Conservation (phyloP, 768 basidiomycete species). For the Thelephora ganbajun region DNA sequence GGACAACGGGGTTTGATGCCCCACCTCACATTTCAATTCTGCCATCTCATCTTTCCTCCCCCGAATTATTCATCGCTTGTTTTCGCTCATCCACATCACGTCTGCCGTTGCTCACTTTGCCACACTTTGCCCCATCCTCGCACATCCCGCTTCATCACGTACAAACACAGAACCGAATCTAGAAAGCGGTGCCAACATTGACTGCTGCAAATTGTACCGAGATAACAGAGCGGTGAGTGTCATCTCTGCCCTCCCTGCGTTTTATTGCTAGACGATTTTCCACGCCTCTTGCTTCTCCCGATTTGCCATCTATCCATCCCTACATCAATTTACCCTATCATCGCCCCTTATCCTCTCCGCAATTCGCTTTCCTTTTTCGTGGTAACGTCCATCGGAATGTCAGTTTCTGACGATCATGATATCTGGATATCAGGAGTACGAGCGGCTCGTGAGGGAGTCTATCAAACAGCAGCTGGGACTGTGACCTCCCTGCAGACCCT, state of each 20-base stretch:
- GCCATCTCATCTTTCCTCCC: no score
- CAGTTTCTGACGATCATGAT: neutral
- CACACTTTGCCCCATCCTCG: neutral
- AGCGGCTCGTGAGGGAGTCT: constrained; percentile 68
- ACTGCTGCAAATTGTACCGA: constrained; percentile 93
- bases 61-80: neutral
- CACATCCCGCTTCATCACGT: neutral
- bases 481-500: constrained; percentile 16
- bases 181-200: constrained; percentile 93
- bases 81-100: neutral
- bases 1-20: no score
- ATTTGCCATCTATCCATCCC: neutral
- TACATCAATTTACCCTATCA: neutral
- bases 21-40: no score
- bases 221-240: constrained; percentile 53
- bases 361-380: neutral
- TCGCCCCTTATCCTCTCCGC: neutral
- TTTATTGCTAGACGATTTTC: neutral
- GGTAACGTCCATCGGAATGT: neutral
- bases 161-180: constrained; percentile 72
- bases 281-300: neutral
- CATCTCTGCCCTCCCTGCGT: neutral
- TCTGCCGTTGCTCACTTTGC: neutral
- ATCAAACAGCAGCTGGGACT: constrained; percentile 80
- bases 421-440: constrained; percentile 51